Conservation (phyloP, 108 stramenopile genomes). For the Cyclotella kingstonii region DNA sequence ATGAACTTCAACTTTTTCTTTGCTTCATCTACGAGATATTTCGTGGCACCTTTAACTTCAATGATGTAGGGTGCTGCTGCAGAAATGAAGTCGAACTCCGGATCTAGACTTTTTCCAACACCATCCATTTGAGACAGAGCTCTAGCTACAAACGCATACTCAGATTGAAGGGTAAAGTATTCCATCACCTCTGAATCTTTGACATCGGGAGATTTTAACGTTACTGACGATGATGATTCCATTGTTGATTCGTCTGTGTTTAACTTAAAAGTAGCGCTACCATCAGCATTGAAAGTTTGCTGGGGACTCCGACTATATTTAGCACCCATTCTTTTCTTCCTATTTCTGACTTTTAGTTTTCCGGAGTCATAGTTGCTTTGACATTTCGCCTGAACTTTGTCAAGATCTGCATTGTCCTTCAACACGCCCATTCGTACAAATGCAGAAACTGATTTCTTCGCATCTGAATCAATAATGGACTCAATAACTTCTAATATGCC, state of each 20-base stretch:
- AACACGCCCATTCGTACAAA: slow-evolving; percentile 82
- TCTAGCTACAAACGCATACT: slow-evolving; percentile 86
- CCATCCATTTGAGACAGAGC: slow-evolving; percentile 86
- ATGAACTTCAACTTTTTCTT: slow-evolving; percentile 42
- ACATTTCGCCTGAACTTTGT: slow-evolving; percentile 64
- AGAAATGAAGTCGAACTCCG: slow-evolving; percentile 84
- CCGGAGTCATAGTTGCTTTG: slow-evolving; percentile 80
- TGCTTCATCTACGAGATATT: slow-evolving; percentile 69
- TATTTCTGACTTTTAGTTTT: slow-evolving; percentile 51
- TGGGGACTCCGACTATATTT: slow-evolving; percentile 13
- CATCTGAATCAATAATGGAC: slow-evolving; percentile 79
- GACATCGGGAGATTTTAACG: slow-evolving; percentile 9
- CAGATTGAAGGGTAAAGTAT: slow-evolving; percentile 78
- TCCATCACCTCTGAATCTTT: slow-evolving; percentile 79
- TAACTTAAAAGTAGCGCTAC: slow-evolving; percentile 4
- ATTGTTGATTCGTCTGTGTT: slow-evolving; percentile 16
- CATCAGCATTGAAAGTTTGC: slow-evolving; percentile 5
- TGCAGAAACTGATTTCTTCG: slow-evolving; percentile 65
- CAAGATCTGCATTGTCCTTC: slow-evolving; percentile 67
- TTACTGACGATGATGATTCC: slow-evolving; percentile 4
- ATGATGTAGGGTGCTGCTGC: slow-evolving; percentile 76
- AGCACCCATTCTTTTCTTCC: slow-evolving; percentile 31
- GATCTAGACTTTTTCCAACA: slow-evolving; percentile 74
- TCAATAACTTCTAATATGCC: slow-evolving; percentile 85
- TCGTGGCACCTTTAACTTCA: slow-evolving; percentile 73